Evolutionary conservation across 2,329 filamentous ascomycete species (phyloP).

Genomic region (Dactylella cylindrospora): DNA sequence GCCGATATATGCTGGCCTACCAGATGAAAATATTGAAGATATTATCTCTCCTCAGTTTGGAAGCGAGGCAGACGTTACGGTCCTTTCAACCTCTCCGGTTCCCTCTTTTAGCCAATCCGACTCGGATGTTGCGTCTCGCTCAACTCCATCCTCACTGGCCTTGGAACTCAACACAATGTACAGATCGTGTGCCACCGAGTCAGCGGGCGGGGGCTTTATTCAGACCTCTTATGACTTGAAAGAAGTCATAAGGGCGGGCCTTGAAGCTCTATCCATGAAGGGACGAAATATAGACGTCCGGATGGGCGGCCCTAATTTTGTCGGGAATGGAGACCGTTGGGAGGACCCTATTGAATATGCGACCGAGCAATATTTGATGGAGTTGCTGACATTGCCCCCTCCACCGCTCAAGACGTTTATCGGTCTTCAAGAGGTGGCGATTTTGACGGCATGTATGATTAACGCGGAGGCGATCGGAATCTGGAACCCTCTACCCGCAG

Average conservation of each 20-base stretch:
- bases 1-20: no score
- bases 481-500: slow-evolving; percentile 14
- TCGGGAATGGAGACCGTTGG: not conserved
- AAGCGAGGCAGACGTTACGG: no score
- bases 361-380: slow-evolving; percentile 3
- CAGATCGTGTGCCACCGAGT: no score
- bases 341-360: slow-evolving; percentile 3
- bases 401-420: slow-evolving; percentile 10
- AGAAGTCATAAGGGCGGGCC: slow-evolving; percentile 24
- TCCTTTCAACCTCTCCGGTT: no score
- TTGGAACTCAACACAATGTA: no score
- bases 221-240: slow-evolving; percentile 5
- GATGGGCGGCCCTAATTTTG: slow-evolving; percentile 1
- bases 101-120: no score
- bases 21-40: no score
- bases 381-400: slow-evolving; percentile 7
- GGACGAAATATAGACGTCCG: slow-evolving; percentile 10
- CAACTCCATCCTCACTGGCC: no score
- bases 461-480: slow-evolving; percentile 29
- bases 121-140: no score
- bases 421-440: slow-evolving; percentile 4
- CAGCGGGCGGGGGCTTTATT: no score
- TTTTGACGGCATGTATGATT: slow-evolving; percentile 12
- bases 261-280: slow-evolving; percentile 20
- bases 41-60: no score